These are phyloP conservation scores for Cyclotella choctawhatcheeana DNA, from an alignment of 108 stramenopile genomes.

Conservation along the genomic window DNA sequence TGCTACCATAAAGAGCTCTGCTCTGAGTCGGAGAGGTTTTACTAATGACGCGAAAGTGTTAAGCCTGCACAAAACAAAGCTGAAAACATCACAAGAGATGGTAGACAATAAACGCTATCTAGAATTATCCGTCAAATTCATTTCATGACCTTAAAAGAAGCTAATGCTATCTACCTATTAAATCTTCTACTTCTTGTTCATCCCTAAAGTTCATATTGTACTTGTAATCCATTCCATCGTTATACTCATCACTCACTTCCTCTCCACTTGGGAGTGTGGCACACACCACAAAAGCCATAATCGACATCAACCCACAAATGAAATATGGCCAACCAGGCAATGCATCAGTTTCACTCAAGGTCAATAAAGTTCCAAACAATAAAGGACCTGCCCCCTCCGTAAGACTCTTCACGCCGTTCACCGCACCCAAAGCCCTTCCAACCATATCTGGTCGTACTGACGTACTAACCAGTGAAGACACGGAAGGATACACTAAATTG, in stretches of 20 bases:
- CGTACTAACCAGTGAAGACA: conserved; percentile 86
- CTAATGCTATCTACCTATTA: conserved; percentile 5
- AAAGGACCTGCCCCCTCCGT: conserved; percentile 92
- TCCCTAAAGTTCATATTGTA: conserved; percentile 23
- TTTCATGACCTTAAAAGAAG: no score
- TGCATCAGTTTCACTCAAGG: conserved; percentile 66
- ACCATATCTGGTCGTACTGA: conserved; percentile 81
- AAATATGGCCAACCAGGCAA: conserved; percentile 70
- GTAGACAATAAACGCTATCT: not conserved
- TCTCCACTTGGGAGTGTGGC: conserved; percentile 4
- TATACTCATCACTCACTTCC: not conserved
- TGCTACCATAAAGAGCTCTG: no score
- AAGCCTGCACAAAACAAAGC: no score
- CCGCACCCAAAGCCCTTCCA: conserved; percentile 93
- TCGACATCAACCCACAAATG: conserved; percentile 9
- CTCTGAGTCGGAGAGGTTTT: no score
- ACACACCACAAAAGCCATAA: conserved; percentile 9
- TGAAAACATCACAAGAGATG: no score
- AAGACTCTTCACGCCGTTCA: conserved; percentile 95
- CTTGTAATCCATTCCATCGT: conserved; percentile 3
- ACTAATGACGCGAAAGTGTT: no score
- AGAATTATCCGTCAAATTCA: not conserved
- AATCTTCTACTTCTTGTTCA: conserved; percentile 24
- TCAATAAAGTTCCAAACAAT: conserved; percentile 81
- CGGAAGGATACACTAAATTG: conserved; percentile 94